phyloP scores from a whole-genome alignment of 2,329 filamentous ascomycete species.

The Huntiella bhutanensis region DNA sequence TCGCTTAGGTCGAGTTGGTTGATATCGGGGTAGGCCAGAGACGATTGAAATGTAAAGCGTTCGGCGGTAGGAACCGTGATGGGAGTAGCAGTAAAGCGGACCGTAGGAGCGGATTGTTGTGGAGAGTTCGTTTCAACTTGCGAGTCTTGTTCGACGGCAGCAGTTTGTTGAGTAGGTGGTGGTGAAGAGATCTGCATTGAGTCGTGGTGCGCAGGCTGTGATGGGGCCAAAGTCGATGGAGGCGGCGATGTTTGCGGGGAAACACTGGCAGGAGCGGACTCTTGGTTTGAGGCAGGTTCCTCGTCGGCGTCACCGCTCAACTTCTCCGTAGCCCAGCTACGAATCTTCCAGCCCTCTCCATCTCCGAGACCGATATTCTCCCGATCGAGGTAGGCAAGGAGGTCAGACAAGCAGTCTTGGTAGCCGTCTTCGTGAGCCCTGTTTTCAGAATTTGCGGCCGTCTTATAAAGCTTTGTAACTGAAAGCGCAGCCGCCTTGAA shows the following conservation, averaged over 20 bases:
- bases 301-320: constrained; percentile 41
- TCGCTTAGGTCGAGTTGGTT: constrained; percentile 43
- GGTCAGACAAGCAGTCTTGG: constrained; percentile 81
- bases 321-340: constrained; percentile 49
- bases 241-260: neutral
- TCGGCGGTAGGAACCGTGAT: constrained; percentile 34
- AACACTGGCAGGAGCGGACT: constrained; percentile 41
- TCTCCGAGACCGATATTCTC: constrained; percentile 61
- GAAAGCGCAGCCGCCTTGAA: constrained; percentile 87
- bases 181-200: constrained; percentile 11
- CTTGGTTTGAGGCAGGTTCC: constrained; percentile 44
- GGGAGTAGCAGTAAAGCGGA: constrained; percentile 17
- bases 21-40: constrained; percentile 37
- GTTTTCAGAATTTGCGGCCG: constrained; percentile 58
- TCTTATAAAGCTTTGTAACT: constrained; percentile 93
- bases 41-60: constrained; percentile 51
- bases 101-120: constrained; percentile 12
- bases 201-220: constrained; percentile 15
- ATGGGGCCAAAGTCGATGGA: constrained; percentile 11
- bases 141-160: neutral
- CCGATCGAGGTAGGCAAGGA: constrained; percentile 69
- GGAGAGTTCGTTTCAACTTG: neutral
- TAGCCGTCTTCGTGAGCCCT: constrained; percentile 67
- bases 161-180: neutral
- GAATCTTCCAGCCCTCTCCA: constrained; percentile 50